Evolutionary conservation across 2,329 filamentous ascomycete genomes (phyloP), one percentile per base, ranked within the genome.

Genomic region (Paracoccidioides lutzii): DNA sequence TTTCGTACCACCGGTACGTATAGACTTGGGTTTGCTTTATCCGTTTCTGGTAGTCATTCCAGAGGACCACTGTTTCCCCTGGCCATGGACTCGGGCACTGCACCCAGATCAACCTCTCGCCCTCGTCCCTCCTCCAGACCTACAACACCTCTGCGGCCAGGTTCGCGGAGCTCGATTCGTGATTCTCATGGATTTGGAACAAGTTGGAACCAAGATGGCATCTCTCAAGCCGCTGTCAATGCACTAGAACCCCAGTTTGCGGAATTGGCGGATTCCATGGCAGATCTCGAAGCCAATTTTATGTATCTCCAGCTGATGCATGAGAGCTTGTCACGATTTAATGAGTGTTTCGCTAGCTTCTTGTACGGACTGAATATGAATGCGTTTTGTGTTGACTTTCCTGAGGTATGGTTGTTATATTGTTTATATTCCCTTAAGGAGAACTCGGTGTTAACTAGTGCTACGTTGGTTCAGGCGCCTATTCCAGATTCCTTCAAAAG

Each of bases 361-460:
- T 74, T 98, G 48, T 98, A 97, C 65, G 93, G 93, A 1, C 71
- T 98, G 68, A 97, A 97, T 67, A 96, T 98, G 90, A 97, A 96
- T 71, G 93, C 93, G 1, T 98, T 97, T 69, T 97, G 91, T 69
- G 90, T 97, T 37, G 93, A 98, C 70, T 98, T 96, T 61, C 88
- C 90, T 0, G 93, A 98, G 81, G 90, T 90, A 73, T 53, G 60
- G 30, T 37, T 7, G 37, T 38, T 28, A 35, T n/a, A 9, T 22
- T 5, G 8, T 10, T 8, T 38, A 14, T 12, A 3, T 33, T n/a
- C 4, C 4, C 7, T 22, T 15, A 8, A 30, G 51, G 14, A 28
- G 51, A 40, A 12, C 22, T 35, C 8, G 40, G 15, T 40, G 28
- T 30, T 52, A 37, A 37, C 55, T 14, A 30, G 8, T 55, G 28